A percentile compares a stretch with the other conserved stretches of the same genome.
Conservation (phyloP, 768 basidiomycete genomes). For the Agrocybe chaxingu region DNA sequence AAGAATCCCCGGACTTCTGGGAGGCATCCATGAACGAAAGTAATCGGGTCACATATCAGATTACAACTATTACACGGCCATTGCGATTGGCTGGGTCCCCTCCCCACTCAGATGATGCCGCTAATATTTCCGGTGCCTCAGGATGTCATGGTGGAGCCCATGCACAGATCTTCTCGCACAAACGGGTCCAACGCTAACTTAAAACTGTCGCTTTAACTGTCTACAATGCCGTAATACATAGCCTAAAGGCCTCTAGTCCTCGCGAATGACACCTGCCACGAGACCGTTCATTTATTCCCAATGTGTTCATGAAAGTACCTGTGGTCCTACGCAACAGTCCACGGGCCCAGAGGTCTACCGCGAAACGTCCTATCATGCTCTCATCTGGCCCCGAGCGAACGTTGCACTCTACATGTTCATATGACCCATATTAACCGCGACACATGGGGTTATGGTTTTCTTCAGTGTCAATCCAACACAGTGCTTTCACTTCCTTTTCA, state of each 20-base stretch:
- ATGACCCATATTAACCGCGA: constrained; percentile 11
- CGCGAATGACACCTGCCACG: too few relatives aligned
- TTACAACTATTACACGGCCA: not conserved
- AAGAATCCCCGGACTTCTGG: too few relatives aligned
- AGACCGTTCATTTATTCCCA: too few relatives aligned
- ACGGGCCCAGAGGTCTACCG: constrained; percentile 13
- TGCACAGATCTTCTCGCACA: too few relatives aligned
- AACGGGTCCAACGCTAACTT: too few relatives aligned
- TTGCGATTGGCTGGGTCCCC: not conserved
- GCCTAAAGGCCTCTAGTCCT: too few relatives aligned
- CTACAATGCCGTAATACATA: too few relatives aligned
- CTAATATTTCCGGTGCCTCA: constrained; percentile 10
- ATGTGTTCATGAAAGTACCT: not conserved
- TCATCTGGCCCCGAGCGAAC: constrained; percentile 18
- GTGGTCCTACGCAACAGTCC: not conserved
- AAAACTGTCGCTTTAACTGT: too few relatives aligned
- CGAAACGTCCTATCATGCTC: constrained; percentile 16
- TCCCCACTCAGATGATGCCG: not conserved
- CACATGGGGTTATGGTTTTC: constrained; percentile 14
- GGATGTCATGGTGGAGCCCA: constrained; percentile 9
- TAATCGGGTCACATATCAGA: too few relatives aligned
- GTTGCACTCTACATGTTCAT: constrained; percentile 15
- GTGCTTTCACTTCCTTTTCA: constrained; percentile 9
- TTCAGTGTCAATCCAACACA: constrained; percentile 7
- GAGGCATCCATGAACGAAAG: too few relatives aligned